Conservation (phyloP, 805 yeast species). For the Metschnikowia henanensis region DNA sequence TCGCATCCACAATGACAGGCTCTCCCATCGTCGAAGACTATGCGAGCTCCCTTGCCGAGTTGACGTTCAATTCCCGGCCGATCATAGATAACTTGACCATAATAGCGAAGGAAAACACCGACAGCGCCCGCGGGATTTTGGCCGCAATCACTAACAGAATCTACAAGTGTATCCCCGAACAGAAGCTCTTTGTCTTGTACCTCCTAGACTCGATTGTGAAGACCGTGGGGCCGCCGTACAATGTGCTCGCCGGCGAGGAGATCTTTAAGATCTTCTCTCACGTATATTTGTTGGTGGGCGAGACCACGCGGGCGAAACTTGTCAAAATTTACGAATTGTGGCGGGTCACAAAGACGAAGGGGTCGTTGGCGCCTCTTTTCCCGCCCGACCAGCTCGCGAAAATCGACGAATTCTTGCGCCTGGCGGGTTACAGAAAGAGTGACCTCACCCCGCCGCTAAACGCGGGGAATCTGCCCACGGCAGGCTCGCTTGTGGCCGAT, state of each 20-base stretch:
- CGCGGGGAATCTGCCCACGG: slow-evolving; percentile 3
- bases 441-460: slow-evolving; percentile 5
- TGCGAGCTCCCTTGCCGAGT: slow-evolving; percentile 64
- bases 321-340: slow-evolving; percentile 84
- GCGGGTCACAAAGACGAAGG: slow-evolving; percentile 64
- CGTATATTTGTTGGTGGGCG: slow-evolving; percentile 78
- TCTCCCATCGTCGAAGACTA: slow-evolving; percentile 51
- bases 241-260: slow-evolving; percentile 69
- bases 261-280: slow-evolving; percentile 69
- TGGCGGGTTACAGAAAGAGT: slow-evolving; percentile 25
- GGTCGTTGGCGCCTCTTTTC: slow-evolving; percentile 68
- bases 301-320: slow-evolving; percentile 66
- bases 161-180: slow-evolving; percentile 73
- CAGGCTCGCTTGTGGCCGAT: slow-evolving; percentile 26
- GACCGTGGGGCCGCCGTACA: slow-evolving; percentile 87
- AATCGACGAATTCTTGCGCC: slow-evolving; percentile 68
- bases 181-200: slow-evolving; percentile 82
- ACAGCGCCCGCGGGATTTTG: slow-evolving; percentile 74
- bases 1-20: slow-evolving; percentile 6
- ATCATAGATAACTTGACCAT: slow-evolving; percentile 82
- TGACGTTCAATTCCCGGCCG: slow-evolving; percentile 88
- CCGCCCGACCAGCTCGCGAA: slow-evolving; percentile 65
- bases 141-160: slow-evolving; percentile 75
- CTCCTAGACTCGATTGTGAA: slow-evolving; percentile 90
- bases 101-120: slow-evolving; percentile 82